Base-by-base conservation (phyloP, 2,329 filamentous ascomycete genomes). In the Penicillium sp. region DNA sequence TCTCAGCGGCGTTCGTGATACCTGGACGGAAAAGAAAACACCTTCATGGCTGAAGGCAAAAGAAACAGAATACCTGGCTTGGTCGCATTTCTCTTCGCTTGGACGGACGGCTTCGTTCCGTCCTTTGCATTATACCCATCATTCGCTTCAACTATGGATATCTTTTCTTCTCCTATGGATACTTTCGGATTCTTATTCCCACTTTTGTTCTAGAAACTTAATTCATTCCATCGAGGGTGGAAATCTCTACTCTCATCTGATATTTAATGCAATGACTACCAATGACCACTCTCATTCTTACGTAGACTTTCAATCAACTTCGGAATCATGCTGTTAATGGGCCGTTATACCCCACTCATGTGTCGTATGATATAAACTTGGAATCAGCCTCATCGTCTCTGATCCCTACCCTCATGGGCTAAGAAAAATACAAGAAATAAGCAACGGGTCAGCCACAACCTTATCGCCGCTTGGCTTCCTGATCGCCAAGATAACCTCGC, bases 41-140 rank as follows among this genome's bases (percentile, higher is more conserved):
- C 35, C 16, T 9, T 33, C n/a, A 38, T 30, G 24, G 30, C 33
- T 38, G 35, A 27, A 41, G 43, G 46, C 39, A 24, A 20, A 48
- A 55, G 27, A 46, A 31, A 54, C 46, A 35, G 44, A 44, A 36
- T 31, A 43, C 7, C 39, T 36, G 38, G 46, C 46, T 48, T 18
- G 6, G 30, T 50, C 48, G 46, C 53, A 52, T 52, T 51, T 41
- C 13, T 27, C 50, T 48, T 56, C 22, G 43, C 44, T 58, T 31
- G 44, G 48, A 51, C 49, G 53, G 48, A 52, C 38, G 49, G 44
- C 27, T 55, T 54, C 44, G 43, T 44, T 57, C 41, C 38, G 39
- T 38, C 31, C 30, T 43, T 48, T 49, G 57, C 57, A 58, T 50
- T 51, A 60, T 60, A 60, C 57, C 57, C 57, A 55, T 48, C 13